Conservation (phyloP, 2,329 filamentous ascomycete genomes). For the Mycogone perniciosa region DNA sequence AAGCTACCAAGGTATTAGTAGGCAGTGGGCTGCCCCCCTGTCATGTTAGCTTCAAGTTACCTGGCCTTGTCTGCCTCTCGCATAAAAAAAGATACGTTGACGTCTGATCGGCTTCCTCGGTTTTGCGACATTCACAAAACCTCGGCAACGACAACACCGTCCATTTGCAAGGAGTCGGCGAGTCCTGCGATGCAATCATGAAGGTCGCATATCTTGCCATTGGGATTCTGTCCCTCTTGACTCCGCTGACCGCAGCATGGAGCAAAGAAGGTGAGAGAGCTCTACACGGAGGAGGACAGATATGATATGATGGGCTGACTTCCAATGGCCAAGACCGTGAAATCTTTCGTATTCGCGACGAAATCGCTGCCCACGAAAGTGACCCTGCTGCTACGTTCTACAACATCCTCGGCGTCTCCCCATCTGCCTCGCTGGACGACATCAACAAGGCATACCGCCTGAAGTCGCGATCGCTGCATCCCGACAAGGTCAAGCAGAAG, state of each 20-base stretch:
- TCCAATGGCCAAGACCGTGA: constrained; percentile 65
- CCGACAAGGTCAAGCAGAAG: constrained; percentile 88
- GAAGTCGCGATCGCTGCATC: constrained; percentile 75
- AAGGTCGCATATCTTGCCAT: constrained; percentile 61
- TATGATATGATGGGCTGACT: neutral
- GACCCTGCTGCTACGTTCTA: constrained; percentile 84
- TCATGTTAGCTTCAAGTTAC: neutral
- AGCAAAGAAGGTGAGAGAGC: constrained; percentile 67
- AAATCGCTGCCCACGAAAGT: constrained; percentile 70
- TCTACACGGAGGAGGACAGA: neutral
- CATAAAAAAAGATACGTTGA: constrained; percentile 5
- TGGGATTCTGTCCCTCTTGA: constrained; percentile 62
- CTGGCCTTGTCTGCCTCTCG: constrained; percentile 7
- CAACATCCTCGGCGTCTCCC: constrained; percentile 75
- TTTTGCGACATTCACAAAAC: constrained; percentile 2
- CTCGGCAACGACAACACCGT: constrained; percentile 1
- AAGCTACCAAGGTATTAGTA: too few relatives aligned
- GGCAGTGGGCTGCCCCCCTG: neutral
- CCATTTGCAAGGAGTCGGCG: constrained; percentile 1
- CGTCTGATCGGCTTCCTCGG: constrained; percentile 2
- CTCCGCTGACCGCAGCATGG: constrained; percentile 68
- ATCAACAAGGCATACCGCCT: constrained; percentile 93
- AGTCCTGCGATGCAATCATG: constrained; percentile 51
- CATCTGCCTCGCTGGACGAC: constrained; percentile 72
- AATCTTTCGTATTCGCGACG: constrained; percentile 92